A percentile compares a stretch with the other conserved stretches of the same genome.
These are phyloP conservation scores for Kodamaea sp. DNA, from an alignment of 1,139 yeast species.

Conservation along the genomic window DNA sequence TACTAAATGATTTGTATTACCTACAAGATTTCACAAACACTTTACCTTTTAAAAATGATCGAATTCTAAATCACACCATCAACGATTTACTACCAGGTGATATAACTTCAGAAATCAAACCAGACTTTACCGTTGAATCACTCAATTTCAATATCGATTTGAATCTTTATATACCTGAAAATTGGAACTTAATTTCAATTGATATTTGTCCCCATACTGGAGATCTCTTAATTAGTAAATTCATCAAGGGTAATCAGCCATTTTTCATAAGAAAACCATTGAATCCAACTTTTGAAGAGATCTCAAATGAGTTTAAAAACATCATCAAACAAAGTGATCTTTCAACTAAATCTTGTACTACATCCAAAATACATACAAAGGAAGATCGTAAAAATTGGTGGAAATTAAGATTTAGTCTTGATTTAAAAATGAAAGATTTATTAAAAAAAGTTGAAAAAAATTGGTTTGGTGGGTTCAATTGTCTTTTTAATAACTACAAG, in stretches of 20 bases:
- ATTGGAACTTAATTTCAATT: slow-evolving; percentile 60
- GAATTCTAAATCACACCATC: slow-evolving; percentile 13
- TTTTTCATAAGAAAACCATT: slow-evolving; percentile 59
- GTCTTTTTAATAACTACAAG: slow-evolving; percentile 46
- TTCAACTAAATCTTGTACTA: slow-evolving; percentile 53
- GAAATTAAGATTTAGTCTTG: slow-evolving; percentile 62
- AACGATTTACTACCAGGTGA: slow-evolving; percentile 12
- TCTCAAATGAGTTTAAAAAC: slow-evolving; percentile 39
- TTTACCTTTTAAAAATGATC: slow-evolving; percentile 33
- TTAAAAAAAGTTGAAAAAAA: slow-evolving; percentile 55
- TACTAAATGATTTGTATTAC: slow-evolving; percentile 26
- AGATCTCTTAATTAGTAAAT: slow-evolving; percentile 52
- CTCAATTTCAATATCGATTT: slow-evolving; percentile 16
- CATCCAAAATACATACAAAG: slow-evolving; percentile 48
- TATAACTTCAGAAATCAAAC: background rate
- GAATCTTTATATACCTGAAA: slow-evolving; percentile 32
- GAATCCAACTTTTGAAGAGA: slow-evolving; percentile 46
- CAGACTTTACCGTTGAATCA: slow-evolving; percentile 7
- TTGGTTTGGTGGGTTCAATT: slow-evolving; percentile 83
- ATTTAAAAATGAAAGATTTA: slow-evolving; percentile 50
- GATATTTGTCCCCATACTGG: slow-evolving; percentile 60
- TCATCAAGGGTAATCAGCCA: slow-evolving; percentile 35
- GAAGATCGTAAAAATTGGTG: slow-evolving; percentile 78
- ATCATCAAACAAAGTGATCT: slow-evolving; percentile 60
- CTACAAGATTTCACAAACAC: slow-evolving; percentile 34